Percentiles rank a stretch among this genome's conserved stretches.
Evolutionary conservation across 1,139 yeast species (phyloP).

Genomic region (Geotrichum aggregatum): DNA sequence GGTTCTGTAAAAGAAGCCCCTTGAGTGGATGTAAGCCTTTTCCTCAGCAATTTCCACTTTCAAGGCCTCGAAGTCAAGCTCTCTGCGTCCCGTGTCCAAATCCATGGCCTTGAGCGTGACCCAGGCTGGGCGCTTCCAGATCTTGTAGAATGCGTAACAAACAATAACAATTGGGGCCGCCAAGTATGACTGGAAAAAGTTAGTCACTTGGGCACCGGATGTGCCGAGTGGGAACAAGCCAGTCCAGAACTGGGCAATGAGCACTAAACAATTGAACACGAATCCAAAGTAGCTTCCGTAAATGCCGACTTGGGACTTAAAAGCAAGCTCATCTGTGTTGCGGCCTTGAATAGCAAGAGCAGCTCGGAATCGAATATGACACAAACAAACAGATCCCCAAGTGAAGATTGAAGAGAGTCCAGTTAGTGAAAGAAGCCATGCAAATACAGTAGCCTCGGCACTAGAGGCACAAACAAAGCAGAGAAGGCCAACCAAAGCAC

Average conservation of each 20-base stretch:
- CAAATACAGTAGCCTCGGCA: conserved; percentile 62
- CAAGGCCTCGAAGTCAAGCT: conserved; percentile 50
- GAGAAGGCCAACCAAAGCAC: conserved; percentile 59
- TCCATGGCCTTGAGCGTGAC: conserved; percentile 52
- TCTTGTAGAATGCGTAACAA: conserved; percentile 50
- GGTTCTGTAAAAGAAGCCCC: conserved; percentile 41
- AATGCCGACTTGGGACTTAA: conserved; percentile 63
- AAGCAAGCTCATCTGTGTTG: conserved; percentile 61
- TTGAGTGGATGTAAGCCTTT: conserved; percentile 39
- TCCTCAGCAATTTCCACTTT: conserved; percentile 52
- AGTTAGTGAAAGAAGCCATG: conserved; percentile 78
- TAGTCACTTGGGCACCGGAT: conserved; percentile 40
- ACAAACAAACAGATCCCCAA: conserved; percentile 73
- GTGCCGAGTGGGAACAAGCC: conserved; percentile 66
- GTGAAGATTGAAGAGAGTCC: conserved; percentile 81
- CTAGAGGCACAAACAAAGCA: conserved; percentile 67
- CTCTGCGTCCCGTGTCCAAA: conserved; percentile 52
- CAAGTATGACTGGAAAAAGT: conserved; percentile 53
- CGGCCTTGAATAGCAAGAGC: conserved; percentile 68
- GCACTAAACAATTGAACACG: conserved; percentile 55
- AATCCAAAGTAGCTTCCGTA: conserved; percentile 67
- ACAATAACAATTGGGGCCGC: conserved; percentile 51
- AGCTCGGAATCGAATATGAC: conserved; percentile 73
- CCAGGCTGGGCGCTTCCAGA: conserved; percentile 46
- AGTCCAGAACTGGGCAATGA: conserved; percentile 78